Percentiles rank a stretch among this genome's conserved stretches.
phyloP scores from a whole-genome alignment of 768 basidiomycete genomes.

The Obba rivulosa region DNA sequence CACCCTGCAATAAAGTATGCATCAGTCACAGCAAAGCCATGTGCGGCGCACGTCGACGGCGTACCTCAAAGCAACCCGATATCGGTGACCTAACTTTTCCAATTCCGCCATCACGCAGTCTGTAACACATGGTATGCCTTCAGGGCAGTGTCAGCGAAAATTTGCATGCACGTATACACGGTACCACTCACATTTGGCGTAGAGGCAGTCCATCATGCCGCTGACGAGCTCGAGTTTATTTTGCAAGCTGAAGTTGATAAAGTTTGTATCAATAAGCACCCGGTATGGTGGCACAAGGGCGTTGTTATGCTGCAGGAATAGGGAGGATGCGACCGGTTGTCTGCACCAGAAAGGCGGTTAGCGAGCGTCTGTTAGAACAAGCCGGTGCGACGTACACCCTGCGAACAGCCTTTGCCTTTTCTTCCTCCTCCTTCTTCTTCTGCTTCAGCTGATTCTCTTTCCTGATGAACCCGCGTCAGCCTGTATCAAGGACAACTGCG shows the following conservation, averaged over 20 bases:
- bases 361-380: background rate
- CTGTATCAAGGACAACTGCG: background rate
- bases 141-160: background rate
- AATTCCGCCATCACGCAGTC: slow-evolving; percentile 99
- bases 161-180: slow-evolving; percentile 1
- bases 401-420: slow-evolving; percentile 71
- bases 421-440: slow-evolving; percentile 76
- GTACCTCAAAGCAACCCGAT: slow-evolving; percentile 89
- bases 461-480: slow-evolving; percentile 34
- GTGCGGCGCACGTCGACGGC: slow-evolving; percentile 21
- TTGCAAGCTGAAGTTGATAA: slow-evolving; percentile 97
- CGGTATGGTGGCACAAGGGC: slow-evolving; percentile 96
- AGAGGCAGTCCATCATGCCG: slow-evolving; percentile 99
- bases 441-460: slow-evolving; percentile 93
- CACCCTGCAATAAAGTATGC: slow-evolving; percentile 51
- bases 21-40: background rate
- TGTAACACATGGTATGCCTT: slow-evolving; percentile 98
- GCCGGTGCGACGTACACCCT: slow-evolving; percentile 56
- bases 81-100: slow-evolving; percentile 95
- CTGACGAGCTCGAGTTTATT: slow-evolving; percentile 94
- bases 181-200: slow-evolving; percentile 80
- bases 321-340: slow-evolving; percentile 80
- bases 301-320: slow-evolving; percentile 93
- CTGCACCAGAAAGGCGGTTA: slow-evolving; percentile 32
- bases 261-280: slow-evolving; percentile 97